These are phyloP conservation scores for Penicillium sp. DNA, from an alignment of 2,329 filamentous ascomycete species.

Conservation along the genomic window DNA sequence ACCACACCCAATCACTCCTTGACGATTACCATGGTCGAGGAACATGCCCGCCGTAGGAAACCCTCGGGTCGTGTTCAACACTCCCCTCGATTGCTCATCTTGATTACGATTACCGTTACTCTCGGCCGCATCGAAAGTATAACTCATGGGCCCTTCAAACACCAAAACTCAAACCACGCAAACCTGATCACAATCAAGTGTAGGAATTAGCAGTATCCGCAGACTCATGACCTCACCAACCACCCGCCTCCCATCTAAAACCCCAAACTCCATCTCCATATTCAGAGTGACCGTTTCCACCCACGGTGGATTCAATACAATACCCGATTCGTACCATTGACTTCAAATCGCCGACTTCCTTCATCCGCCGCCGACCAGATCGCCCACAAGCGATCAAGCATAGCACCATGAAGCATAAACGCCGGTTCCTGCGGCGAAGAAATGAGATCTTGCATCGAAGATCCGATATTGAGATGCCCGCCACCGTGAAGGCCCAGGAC, in stretches of 20 bases:
- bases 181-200: slow-evolving; percentile 2
- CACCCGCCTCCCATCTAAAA: slow-evolving; percentile 12
- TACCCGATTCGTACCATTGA: slow-evolving; percentile 22
- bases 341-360: slow-evolving; percentile 13
- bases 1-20: not conserved
- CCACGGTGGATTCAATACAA: slow-evolving; percentile 19
- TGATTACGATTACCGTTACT: not conserved
- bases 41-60: not conserved
- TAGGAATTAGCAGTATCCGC: slow-evolving; percentile 20
- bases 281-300: slow-evolving; percentile 14
- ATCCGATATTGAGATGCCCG: slow-evolving; percentile 49
- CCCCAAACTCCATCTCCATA: slow-evolving; percentile 22
- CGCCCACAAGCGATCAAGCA: slow-evolving; percentile 51
- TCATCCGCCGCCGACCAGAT: slow-evolving; percentile 44
- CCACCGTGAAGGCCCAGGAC: slow-evolving; percentile 46
- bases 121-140: not conserved
- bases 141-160: not conserved
- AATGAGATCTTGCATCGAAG: slow-evolving; percentile 49
- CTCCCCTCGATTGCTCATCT: not conserved
- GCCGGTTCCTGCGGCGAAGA: slow-evolving; percentile 48
- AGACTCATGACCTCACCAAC: slow-evolving; percentile 25
- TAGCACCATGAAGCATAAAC: slow-evolving; percentile 51
- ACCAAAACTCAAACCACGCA: not conserved
- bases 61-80: too few relatives aligned
- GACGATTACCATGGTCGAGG: not conserved